These are phyloP conservation scores for Picochlorum sp. DNA, from an alignment of 139 green algal species.

Conservation along the genomic window DNA sequence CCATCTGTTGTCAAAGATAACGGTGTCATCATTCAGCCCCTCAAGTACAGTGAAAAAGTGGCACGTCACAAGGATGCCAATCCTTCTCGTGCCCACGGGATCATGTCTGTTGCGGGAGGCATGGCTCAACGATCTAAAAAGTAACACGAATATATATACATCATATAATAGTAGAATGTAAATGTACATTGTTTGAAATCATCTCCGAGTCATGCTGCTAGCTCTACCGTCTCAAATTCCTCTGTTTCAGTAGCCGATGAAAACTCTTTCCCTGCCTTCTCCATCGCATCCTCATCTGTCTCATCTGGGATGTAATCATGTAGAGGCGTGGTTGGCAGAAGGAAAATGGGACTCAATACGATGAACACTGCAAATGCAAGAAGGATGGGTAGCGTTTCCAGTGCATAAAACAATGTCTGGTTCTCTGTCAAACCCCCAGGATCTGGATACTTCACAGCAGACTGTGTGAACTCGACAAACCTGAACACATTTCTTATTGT, in stretches of 20 bases:
- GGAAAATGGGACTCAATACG: background rate
- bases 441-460: conserved; percentile 2
- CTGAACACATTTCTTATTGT: conserved; percentile 9
- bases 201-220: conserved; percentile 32
- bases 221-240: conserved; percentile 62
- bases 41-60: conserved; percentile 29
- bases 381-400: conserved; percentile 9
- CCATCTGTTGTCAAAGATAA: conserved; percentile 68
- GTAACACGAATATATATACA: conserved; percentile 31
- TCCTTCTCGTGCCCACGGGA: background rate
- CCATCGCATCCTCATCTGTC: conserved; percentile 47
- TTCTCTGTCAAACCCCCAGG: conserved; percentile 8
- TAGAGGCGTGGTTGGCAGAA: background rate
- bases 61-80: background rate
- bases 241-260: conserved; percentile 26
- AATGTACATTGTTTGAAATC: conserved; percentile 39
- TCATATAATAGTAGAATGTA: conserved; percentile 25
- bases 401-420: conserved; percentile 4
- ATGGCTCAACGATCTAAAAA: conserved; percentile 6
- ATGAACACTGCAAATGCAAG: conserved; percentile 5
- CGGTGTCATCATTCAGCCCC: conserved; percentile 67
- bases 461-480: conserved; percentile 11
- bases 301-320: conserved; percentile 45
- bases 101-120: conserved; percentile 3
- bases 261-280: conserved; percentile 35